Conservation (phyloP, 805 yeast genomes). For the Starmerella tilneyi region DNA sequence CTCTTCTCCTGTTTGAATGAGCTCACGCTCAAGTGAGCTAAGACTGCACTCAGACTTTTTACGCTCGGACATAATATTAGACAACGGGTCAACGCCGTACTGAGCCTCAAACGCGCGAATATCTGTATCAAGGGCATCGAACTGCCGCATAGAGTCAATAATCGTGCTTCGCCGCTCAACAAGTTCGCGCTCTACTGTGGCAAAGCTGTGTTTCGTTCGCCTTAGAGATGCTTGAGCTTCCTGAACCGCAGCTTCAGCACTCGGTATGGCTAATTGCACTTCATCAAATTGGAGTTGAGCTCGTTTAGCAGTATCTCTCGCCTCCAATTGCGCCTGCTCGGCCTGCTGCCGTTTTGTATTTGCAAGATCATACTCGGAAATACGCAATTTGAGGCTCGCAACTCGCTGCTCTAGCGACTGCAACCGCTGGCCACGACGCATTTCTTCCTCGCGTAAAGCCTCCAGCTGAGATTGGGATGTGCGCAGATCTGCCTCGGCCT, state of each 20-base stretch:
- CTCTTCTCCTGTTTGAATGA: not conserved
- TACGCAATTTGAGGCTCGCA: conserved; percentile 16
- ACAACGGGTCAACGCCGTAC: conserved; percentile 13
- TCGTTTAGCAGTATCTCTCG: not conserved
- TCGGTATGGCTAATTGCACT: too few species aligned
- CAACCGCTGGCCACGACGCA: conserved; percentile 2
- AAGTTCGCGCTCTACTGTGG: conserved; percentile 11
- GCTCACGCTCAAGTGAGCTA: not conserved
- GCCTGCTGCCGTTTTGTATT: conserved; percentile 1
- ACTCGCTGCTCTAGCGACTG: conserved; percentile 12
- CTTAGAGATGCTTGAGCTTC: not conserved
- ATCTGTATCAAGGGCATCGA: conserved; percentile 14
- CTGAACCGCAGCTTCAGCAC: not conserved
- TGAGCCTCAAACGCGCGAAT: conserved; percentile 8
- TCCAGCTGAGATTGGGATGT: conserved; percentile 4
- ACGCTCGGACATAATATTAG: not conserved
- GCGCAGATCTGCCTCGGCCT: conserved; percentile 3
- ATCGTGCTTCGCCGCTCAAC: conserved; percentile 5
- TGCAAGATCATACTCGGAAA: conserved; percentile 23
- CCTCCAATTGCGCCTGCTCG: conserved; percentile 1
- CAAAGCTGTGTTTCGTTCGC: conserved; percentile 2
- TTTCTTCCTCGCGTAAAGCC: conserved; percentile 4
- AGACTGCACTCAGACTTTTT: not conserved
- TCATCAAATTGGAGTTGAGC: not conserved
- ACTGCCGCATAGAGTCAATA: not conserved